Evolutionary conservation across 2,329 filamentous ascomycete species (phyloP).

Genomic region (Fusarium nelsonii): DNA sequence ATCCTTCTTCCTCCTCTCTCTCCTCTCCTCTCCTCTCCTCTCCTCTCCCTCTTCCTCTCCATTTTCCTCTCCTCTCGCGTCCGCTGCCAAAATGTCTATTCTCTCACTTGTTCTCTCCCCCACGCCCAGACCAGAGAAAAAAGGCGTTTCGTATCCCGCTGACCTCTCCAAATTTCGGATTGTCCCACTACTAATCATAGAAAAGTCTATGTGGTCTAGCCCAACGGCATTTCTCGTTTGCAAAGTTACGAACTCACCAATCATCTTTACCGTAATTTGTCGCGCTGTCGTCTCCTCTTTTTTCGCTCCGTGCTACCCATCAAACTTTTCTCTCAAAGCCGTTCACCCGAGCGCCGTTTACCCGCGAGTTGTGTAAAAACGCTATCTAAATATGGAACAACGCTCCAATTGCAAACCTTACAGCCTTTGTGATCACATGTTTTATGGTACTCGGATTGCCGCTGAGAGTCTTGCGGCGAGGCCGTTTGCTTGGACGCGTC

Average conservation of each 20-base stretch:
- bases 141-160: background rate
- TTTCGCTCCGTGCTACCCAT: background rate
- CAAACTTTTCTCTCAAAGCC: slow-evolving; percentile 16
- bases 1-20: background rate
- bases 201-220: background rate
- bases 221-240: background rate
- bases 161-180: background rate
- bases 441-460: background rate
- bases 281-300: slow-evolving; percentile 1
- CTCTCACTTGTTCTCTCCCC: background rate
- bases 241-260: slow-evolving; percentile 12
- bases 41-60: background rate
- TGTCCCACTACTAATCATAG: slow-evolving; percentile 3
- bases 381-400: slow-evolving; percentile 4
- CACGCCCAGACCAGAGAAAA: background rate
- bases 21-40: background rate
- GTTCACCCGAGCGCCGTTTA: slow-evolving; percentile 25
- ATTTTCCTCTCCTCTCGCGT: background rate
- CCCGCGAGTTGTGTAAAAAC: background rate
- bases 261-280: background rate
- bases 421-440: background rate
- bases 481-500: slow-evolving; percentile 6
- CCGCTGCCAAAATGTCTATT: background rate
- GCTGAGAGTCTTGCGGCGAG: background rate
- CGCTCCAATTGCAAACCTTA: slow-evolving; percentile 3